Evolutionary conservation across 2,329 filamentous ascomycete genomes (phyloP).

Genomic region (Penicillium palitans): DNA sequence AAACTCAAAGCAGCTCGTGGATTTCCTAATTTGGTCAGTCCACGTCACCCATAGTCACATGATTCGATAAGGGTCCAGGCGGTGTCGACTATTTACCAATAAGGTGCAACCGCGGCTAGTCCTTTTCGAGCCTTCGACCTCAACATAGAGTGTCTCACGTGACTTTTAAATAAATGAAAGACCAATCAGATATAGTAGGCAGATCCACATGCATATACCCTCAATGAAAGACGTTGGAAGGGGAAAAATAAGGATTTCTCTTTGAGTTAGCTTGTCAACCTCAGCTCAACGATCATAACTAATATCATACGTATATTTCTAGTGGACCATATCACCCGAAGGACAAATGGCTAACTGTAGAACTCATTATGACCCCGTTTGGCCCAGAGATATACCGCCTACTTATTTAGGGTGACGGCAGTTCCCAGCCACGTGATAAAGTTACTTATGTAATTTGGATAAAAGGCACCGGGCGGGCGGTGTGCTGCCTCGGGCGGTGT

Average conservation of each 20-base stretch:
- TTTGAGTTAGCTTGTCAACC: background rate
- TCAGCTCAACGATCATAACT: background rate
- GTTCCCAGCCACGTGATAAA: background rate
- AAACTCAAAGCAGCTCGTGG: background rate
- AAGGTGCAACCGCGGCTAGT: background rate
- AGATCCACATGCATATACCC: background rate
- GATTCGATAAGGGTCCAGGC: background rate
- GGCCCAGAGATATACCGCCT: background rate
- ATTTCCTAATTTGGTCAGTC: background rate
- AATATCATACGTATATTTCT: background rate
- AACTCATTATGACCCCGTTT: background rate
- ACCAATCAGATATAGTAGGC: background rate
- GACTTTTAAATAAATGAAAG: background rate
- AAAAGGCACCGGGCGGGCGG: constrained; percentile 21
- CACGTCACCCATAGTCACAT: background rate
- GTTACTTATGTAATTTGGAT: background rate
- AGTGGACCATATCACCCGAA: background rate
- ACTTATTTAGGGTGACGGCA: background rate
- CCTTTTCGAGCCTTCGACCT: background rate
- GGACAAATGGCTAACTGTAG: background rate
- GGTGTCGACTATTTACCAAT: background rate
- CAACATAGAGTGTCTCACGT: background rate
- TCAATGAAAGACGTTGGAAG: background rate
- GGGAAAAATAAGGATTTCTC: background rate
- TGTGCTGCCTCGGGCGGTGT: constrained; percentile 29